Percentiles rank a stretch among this genome's conserved stretches.
These are phyloP conservation scores for Dactylis glomerata DNA, from an alignment of 176 grass and related monocot species.

Conservation along the genomic window DNA sequence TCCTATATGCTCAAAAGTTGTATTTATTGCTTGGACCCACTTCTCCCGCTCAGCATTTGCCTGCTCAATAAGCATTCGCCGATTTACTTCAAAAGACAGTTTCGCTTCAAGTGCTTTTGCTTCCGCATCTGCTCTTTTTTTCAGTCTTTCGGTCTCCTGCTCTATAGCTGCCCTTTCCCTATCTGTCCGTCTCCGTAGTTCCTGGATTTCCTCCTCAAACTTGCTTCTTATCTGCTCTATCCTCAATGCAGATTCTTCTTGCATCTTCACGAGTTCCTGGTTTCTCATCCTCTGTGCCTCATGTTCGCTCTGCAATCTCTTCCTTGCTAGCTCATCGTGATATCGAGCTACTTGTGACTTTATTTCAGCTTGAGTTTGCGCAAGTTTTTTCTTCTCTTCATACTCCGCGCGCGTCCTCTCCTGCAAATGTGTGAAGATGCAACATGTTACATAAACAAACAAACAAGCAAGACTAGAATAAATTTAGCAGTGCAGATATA, in stretches of 20 bases:
- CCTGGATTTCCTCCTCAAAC: conserved; percentile 78
- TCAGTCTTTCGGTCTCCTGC: conserved; percentile 25
- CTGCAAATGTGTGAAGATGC: conserved; percentile 40
- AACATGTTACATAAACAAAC: conserved; percentile 6
- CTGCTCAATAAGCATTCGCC: conserved; percentile 49
- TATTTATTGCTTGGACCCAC: conserved; percentile 88
- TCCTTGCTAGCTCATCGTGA: conserved; percentile 83
- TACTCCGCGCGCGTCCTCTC: conserved; percentile 73
- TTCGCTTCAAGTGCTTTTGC: conserved; percentile 38
- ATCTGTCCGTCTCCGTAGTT: conserved; percentile 61
- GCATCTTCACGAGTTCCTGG: conserved; percentile 94
- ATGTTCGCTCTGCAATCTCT: conserved; percentile 68
- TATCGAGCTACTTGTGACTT: conserved; percentile 73
- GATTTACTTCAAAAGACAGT: conserved; percentile 63
- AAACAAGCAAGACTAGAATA: background rate
- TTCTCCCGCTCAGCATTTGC: conserved; percentile 89
- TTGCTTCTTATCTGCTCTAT: conserved; percentile 70
- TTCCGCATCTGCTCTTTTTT: conserved; percentile 50
- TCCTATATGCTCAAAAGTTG: conserved; percentile 96
- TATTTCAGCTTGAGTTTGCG: conserved; percentile 54
- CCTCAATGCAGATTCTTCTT: conserved; percentile 82
- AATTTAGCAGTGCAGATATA: background rate
- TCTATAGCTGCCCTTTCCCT: conserved; percentile 54
- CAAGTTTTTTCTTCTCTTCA: conserved; percentile 80
- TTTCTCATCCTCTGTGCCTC: conserved; percentile 89